phyloP scores from a whole-genome alignment of 495 filamentous ascomycete species.

The Penicillium dipodomyicola region DNA sequence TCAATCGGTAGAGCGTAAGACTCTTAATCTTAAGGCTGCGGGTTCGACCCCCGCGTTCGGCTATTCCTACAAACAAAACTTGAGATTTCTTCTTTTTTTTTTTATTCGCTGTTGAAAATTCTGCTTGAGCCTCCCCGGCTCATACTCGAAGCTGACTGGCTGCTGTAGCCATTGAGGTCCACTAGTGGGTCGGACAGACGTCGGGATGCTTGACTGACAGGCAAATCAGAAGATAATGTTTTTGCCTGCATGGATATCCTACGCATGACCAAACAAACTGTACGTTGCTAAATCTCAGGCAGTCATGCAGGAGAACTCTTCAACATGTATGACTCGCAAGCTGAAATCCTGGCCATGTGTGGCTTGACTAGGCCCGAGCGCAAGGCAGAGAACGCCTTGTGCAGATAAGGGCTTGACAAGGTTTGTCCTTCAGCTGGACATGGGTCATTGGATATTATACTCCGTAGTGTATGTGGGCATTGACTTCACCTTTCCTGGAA shows the following conservation, averaged over 20 bases:
- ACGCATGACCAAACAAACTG: not conserved
- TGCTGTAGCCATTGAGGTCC: slow-evolving; percentile 1
- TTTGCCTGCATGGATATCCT: not conserved
- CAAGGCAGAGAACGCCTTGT: slow-evolving; percentile 24
- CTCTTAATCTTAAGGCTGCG: slow-evolving; percentile 76
- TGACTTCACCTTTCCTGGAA: slow-evolving; percentile 1
- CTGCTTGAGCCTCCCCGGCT: slow-evolving; percentile 8
- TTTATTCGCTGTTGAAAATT: slow-evolving; percentile 18
- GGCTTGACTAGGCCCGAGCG: slow-evolving; percentile 19
- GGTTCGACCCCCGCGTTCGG: slow-evolving; percentile 57
- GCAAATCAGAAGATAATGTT: not conserved
- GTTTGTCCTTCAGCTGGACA: slow-evolving; percentile 19
- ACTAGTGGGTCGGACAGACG: slow-evolving; percentile 19
- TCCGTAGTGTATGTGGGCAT: not conserved
- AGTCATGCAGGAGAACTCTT: not conserved
- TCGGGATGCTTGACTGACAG: not conserved
- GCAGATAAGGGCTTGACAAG: slow-evolving; percentile 6
- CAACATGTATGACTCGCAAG: not conserved
- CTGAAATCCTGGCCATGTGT: slow-evolving; percentile 5
- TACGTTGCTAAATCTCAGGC: not conserved
- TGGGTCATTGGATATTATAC: slow-evolving; percentile 3
- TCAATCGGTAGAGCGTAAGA: slow-evolving; percentile 85
- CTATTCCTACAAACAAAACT: slow-evolving; percentile 29
- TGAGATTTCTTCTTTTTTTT: slow-evolving; percentile 21
- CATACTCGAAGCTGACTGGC: slow-evolving; percentile 17